phyloP scores from a whole-genome alignment of 2,329 filamentous ascomycete species.

The Paecilomyces formosus region DNA sequence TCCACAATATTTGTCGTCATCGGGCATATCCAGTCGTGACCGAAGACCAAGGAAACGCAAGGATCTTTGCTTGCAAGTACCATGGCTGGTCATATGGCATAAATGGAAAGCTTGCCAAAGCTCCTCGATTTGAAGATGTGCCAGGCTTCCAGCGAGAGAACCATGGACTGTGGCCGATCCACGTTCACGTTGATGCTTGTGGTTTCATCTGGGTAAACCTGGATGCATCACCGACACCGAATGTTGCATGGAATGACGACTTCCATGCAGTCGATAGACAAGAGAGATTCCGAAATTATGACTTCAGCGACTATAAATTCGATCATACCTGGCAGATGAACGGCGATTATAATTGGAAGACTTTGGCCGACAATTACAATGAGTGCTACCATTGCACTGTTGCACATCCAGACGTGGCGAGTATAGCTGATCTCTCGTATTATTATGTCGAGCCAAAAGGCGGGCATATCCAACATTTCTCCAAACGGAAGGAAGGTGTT shows the following conservation, averaged over 20 bases:
- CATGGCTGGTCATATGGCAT: constrained; percentile 53
- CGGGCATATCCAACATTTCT: constrained; percentile 46
- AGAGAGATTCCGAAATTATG: constrained; percentile 38
- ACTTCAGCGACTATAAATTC: constrained; percentile 48
- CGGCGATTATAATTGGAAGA: constrained; percentile 55
- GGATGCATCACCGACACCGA: constrained; percentile 26
- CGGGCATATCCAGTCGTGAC: constrained; percentile 51
- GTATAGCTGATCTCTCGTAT: constrained; percentile 49
- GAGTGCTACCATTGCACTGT: constrained; percentile 57
- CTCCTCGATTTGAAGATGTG: constrained; percentile 49
- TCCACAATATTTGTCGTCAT: constrained; percentile 55
- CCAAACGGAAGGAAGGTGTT: constrained; percentile 42
- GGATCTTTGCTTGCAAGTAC: constrained; percentile 51
- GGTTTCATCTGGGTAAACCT: constrained; percentile 56
- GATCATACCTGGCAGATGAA: constrained; percentile 53
- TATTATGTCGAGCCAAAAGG: constrained; percentile 47
- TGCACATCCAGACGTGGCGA: constrained; percentile 51
- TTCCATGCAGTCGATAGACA: constrained; percentile 44
- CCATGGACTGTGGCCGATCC: constrained; percentile 48
- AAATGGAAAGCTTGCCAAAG: constrained; percentile 51
- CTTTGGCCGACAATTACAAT: constrained; percentile 58
- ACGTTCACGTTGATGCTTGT: constrained; percentile 45
- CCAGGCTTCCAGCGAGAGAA: constrained; percentile 46
- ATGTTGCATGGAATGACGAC: constrained; percentile 46
- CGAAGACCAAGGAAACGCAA: constrained; percentile 40